These are phyloP conservation scores for Umbelopsis isabellina DNA, from an alignment of 192 early-diverging fungal species.

Conservation along the genomic window DNA sequence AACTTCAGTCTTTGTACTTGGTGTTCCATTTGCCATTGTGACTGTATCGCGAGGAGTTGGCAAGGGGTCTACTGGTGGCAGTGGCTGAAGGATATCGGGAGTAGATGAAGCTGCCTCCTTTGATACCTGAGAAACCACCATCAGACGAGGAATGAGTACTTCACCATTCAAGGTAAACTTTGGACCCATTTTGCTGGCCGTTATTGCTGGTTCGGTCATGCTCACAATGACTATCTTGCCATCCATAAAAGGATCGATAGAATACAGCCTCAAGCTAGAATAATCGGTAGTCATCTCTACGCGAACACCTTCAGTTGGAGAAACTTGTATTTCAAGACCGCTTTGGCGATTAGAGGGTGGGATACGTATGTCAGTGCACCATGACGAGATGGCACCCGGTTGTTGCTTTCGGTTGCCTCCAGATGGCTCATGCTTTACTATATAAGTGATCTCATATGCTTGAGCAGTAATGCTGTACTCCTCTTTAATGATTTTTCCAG, in stretches of 20 bases:
- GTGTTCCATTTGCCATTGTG: neutral
- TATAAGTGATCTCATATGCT: slow-evolving; percentile 48
- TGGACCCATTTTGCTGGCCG: neutral
- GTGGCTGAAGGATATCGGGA: slow-evolving; percentile 2
- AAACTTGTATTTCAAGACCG: slow-evolving; percentile 49
- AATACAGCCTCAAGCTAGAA: slow-evolving; percentile 43
- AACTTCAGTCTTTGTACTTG: slow-evolving; percentile 4
- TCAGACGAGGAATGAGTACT: slow-evolving; percentile 22
- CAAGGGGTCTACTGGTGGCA: neutral
- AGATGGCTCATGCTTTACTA: slow-evolving; percentile 43
- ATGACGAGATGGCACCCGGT: slow-evolving; percentile 1
- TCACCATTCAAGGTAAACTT: slow-evolving; percentile 27
- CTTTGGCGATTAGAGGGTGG: slow-evolving; percentile 44
- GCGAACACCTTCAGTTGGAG: slow-evolving; percentile 43
- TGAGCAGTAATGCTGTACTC: slow-evolving; percentile 42
- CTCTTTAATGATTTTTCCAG: slow-evolving; percentile 48
- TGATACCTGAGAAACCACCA: neutral
- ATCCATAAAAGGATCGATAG: slow-evolving; percentile 23
- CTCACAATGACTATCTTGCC: slow-evolving; percentile 14
- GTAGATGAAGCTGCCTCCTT: neutral
- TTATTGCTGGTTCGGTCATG: neutral
- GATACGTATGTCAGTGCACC: slow-evolving; percentile 53
- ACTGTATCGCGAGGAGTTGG: neutral
- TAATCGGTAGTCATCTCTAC: slow-evolving; percentile 50
- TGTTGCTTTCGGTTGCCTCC: slow-evolving; percentile 30